A percentile compares a stretch with the other conserved stretches of the same genome.
These are phyloP conservation scores for Camellia oleifera DNA, from an alignment of 179 eudicot genomes.

Conservation along the genomic window DNA sequence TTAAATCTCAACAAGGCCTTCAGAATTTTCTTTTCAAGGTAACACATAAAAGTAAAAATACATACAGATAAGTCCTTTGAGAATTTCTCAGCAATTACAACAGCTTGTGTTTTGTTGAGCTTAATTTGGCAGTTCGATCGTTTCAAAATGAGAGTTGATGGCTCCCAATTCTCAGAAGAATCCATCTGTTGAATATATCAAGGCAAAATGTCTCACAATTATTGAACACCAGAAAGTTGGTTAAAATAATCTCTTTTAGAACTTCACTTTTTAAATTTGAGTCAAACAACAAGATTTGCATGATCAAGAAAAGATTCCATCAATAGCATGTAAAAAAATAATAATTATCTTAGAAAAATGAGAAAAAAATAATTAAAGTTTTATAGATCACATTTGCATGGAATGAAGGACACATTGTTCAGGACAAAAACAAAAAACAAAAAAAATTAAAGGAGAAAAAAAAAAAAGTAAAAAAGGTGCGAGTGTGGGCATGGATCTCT, in stretches of 20 bases:
- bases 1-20: background rate
- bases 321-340: background rate
- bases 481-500: background rate
- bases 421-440: too few relatives aligned
- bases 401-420: background rate
- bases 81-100: constrained; percentile 61
- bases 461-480: background rate
- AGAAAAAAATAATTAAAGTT: background rate
- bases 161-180: constrained; percentile 74
- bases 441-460: background rate
- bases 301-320: background rate
- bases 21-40: background rate
- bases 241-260: background rate
- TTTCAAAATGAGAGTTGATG: constrained; percentile 56
- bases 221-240: background rate
- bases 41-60: constrained; percentile 2
- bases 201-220: background rate
- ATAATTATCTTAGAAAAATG: background rate
- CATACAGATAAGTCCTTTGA: constrained; percentile 74
- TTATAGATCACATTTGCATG: background rate
- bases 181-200: constrained; percentile 51
- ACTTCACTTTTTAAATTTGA: background rate
- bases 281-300: background rate
- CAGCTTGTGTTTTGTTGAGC: constrained; percentile 44
- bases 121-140: constrained; percentile 72